Evolutionary conservation across 495 filamentous ascomycete species (phyloP).

Genomic region (Haplographium delicatum): DNA sequence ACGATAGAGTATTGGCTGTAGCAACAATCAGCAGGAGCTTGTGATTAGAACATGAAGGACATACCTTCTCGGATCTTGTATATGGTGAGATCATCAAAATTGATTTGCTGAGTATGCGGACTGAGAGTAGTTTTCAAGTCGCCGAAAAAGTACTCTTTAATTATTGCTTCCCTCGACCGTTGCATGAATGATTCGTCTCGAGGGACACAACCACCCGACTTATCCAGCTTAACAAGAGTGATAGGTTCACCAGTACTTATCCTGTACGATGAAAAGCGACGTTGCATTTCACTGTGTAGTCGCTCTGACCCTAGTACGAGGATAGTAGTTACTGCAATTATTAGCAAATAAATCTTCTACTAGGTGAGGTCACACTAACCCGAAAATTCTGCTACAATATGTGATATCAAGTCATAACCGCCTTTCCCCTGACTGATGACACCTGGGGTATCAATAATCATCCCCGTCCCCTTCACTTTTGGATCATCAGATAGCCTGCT

Average conservation of each 20-base stretch:
- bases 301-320: conserved; percentile 81
- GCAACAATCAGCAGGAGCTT: not conserved
- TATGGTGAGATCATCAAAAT: conserved; percentile 66
- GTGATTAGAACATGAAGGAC: not conserved
- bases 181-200: conserved; percentile 73
- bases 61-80: conserved; percentile 57
- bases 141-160: conserved; percentile 93
- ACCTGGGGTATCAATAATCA: conserved; percentile 83
- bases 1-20: conserved; percentile 29
- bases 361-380: conserved; percentile 41
- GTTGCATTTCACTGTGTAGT: conserved; percentile 70
- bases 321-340: conserved; percentile 60
- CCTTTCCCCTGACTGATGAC: conserved; percentile 56
- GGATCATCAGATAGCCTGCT: conserved; percentile 75
- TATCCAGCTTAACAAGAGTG: conserved; percentile 71
- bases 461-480: conserved; percentile 61
- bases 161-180: conserved; percentile 61
- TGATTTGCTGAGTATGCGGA: conserved; percentile 74
- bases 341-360: not conserved
- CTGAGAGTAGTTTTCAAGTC: conserved; percentile 69
- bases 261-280: conserved; percentile 57
- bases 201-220: conserved; percentile 84
- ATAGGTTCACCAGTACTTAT: conserved; percentile 55
- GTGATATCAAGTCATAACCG: conserved; percentile 68
- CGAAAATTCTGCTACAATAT: conserved; percentile 83